phyloP scores from a whole-genome alignment of 73 alveolate species.

The Paramecium sexaurelia region DNA sequence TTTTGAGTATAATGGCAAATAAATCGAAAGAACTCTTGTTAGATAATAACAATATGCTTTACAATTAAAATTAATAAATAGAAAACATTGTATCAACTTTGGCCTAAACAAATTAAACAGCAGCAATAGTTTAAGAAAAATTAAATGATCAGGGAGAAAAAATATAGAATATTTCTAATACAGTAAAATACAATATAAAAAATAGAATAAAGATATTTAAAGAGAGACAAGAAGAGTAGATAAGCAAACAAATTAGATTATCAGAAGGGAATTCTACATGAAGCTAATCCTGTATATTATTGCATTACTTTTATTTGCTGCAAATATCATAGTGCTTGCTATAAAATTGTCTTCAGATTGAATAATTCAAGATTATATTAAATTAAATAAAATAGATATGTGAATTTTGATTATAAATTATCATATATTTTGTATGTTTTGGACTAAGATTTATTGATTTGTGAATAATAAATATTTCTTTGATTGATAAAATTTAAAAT shows the following conservation, averaged over 20 bases:
- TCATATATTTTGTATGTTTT: too few species aligned
- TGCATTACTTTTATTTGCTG: neutral
- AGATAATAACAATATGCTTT: slow-evolving; percentile 33
- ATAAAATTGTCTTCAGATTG: neutral
- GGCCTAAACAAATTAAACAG: neutral
- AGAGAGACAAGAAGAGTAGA: slow-evolving; percentile 55
- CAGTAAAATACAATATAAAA: neutral
- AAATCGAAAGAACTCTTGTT: slow-evolving; percentile 12
- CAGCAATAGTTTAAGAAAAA: neutral
- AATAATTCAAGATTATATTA: neutral
- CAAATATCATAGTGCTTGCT: neutral
- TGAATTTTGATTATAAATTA: neutral
- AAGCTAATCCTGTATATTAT: slow-evolving; percentile 4
- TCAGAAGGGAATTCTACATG: slow-evolving; percentile 37
- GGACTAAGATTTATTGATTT: too few species aligned
- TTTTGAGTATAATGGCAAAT: neutral
- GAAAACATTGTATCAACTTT: neutral
- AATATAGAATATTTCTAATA: neutral
- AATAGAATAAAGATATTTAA: slow-evolving; percentile 34
- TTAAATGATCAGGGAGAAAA: neutral
- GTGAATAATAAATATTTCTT: too few species aligned
- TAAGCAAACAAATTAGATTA: slow-evolving; percentile 18
- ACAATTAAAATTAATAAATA: slow-evolving; percentile 16
- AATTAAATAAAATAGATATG: neutral
- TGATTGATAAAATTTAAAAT: too few species aligned